A percentile compares a stretch with the other conserved stretches of the same genome.
These are phyloP conservation scores for Pharnaceum exiguum DNA, from an alignment of 148 eudicot species.

Conservation along the genomic window DNA sequence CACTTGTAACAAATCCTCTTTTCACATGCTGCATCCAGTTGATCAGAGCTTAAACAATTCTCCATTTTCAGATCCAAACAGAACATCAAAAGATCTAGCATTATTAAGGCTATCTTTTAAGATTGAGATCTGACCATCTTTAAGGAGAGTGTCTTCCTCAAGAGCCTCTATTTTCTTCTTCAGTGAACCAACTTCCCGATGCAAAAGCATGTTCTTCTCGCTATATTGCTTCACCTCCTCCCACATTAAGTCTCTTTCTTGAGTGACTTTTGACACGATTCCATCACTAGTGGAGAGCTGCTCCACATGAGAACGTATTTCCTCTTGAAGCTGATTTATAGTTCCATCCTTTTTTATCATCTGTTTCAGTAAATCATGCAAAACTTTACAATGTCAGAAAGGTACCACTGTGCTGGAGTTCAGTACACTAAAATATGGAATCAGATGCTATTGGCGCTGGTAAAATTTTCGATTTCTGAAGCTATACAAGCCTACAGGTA, in stretches of 20 bases:
- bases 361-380: conserved; percentile 10
- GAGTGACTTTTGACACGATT: conserved; percentile 26
- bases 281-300: conserved; percentile 17
- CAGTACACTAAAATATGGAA: no score
- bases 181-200: conserved; percentile 19
- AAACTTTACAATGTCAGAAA: no score
- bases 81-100: conserved; percentile 20
- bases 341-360: conserved; percentile 23
- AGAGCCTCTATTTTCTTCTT: conserved; percentile 26
- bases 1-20: no score
- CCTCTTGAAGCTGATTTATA: conserved; percentile 22
- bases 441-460: no score
- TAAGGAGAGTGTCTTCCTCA: conserved; percentile 33
- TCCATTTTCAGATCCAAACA: conserved; percentile 19
- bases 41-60: conserved; percentile 12
- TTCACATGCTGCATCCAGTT: no score
- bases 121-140: conserved; percentile 34
- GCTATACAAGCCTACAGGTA: no score
- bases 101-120: conserved; percentile 31
- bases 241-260: conserved; percentile 33
- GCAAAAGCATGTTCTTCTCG: conserved; percentile 29
- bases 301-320: conserved; percentile 18
- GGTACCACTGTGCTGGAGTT: no score
- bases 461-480: no score
- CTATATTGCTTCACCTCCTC: conserved; percentile 28